Evolutionary conservation across 2,329 filamentous ascomycete species (phyloP).

Genomic region (Fusarium circinatum): DNA sequence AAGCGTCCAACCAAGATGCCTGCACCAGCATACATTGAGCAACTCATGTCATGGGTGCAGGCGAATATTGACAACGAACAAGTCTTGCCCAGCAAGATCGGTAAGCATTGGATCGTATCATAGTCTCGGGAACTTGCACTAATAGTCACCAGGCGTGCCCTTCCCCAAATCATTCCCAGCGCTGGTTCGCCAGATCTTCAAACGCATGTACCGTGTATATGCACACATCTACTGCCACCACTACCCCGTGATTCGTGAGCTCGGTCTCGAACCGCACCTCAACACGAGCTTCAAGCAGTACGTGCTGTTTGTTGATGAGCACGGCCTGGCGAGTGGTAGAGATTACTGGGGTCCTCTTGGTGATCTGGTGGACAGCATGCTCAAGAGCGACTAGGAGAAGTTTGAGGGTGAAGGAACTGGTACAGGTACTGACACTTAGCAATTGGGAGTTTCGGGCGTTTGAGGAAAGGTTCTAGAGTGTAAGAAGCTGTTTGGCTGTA

Average conservation of each 20-base stretch:
- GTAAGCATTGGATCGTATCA: slow-evolving; percentile 55
- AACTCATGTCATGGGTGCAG: slow-evolving; percentile 97
- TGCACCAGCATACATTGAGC: slow-evolving; percentile 96
- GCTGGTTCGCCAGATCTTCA: slow-evolving; percentile 95
- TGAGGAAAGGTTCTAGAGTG: slow-evolving; percentile 7
- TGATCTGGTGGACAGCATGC: slow-evolving; percentile 97
- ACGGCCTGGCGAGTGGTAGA: slow-evolving; percentile 88
- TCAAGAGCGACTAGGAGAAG: slow-evolving; percentile 80
- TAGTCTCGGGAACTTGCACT: neutral
- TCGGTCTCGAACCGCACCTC: slow-evolving; percentile 94
- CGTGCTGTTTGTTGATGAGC: slow-evolving; percentile 97
- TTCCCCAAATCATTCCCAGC: slow-evolving; percentile 93
- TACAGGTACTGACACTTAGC: slow-evolving; percentile 10
- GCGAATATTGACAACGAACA: slow-evolving; percentile 94
- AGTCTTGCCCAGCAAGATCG: slow-evolving; percentile 93
- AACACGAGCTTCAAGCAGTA: slow-evolving; percentile 99
- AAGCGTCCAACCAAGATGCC: slow-evolving; percentile 98
- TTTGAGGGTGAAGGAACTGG: slow-evolving; percentile 17
- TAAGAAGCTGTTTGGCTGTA: slow-evolving; percentile 32
- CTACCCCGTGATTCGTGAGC: slow-evolving; percentile 94
- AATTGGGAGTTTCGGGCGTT: slow-evolving; percentile 38
- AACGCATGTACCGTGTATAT: slow-evolving; percentile 98
- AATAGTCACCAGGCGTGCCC: slow-evolving; percentile 72
- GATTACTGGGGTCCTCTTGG: slow-evolving; percentile 98
- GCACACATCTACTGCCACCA: slow-evolving; percentile 99